These are phyloP conservation scores for Aspergillus asperescens DNA, from an alignment of 495 filamentous ascomycete species.

Conservation along the genomic window DNA sequence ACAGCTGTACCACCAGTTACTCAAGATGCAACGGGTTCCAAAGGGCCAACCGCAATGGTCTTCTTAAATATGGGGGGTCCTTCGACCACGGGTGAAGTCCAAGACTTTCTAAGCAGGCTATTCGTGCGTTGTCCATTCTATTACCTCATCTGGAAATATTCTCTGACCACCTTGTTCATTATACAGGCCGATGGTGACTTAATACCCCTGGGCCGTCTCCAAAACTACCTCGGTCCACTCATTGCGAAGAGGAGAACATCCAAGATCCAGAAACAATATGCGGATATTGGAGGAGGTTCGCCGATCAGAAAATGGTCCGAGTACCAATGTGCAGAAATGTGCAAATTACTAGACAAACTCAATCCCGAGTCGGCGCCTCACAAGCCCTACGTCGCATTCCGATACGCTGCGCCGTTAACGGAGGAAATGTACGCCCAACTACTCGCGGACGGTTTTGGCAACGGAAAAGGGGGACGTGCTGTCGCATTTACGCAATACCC, in stretches of 20 bases:
- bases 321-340: slow-evolving; percentile 87
- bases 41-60: slow-evolving; percentile 87
- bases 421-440: slow-evolving; percentile 84
- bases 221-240: slow-evolving; percentile 82
- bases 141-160: neutral
- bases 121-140: slow-evolving; percentile 60
- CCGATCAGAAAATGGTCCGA: slow-evolving; percentile 98
- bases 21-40: slow-evolving; percentile 56
- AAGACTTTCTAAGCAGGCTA: slow-evolving; percentile 84
- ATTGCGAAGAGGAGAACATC: slow-evolving; percentile 84
- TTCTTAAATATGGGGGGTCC: slow-evolving; percentile 99
- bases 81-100: slow-evolving; percentile 80
- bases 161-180: neutral
- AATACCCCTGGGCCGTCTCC: slow-evolving; percentile 91
- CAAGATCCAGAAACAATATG: slow-evolving; percentile 93
- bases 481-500: slow-evolving; percentile 99
- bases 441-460: slow-evolving; percentile 82
- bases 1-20: slow-evolving; percentile 70
- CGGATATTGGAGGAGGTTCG: slow-evolving; percentile 91
- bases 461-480: slow-evolving; percentile 79
- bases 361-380: slow-evolving; percentile 93
- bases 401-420: slow-evolving; percentile 89
- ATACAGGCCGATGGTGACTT: slow-evolving; percentile 82
- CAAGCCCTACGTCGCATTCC: slow-evolving; percentile 98
- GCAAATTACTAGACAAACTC: slow-evolving; percentile 85